Conservation (phyloP, 2,329 filamentous ascomycete genomes). For the Nothophoma quercina region DNA sequence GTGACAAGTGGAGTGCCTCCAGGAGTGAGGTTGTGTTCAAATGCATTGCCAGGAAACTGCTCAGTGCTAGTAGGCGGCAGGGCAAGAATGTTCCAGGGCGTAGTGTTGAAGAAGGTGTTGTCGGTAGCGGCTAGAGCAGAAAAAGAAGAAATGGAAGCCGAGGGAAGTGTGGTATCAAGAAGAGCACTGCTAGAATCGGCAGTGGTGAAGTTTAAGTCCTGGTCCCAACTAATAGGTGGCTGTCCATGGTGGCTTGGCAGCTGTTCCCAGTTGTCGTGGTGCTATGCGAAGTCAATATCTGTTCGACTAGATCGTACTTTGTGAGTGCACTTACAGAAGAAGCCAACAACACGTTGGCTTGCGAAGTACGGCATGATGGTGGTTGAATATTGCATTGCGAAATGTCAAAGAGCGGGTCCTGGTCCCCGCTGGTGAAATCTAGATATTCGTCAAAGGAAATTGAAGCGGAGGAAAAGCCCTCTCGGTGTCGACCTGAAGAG, state of each 20-base stretch:
- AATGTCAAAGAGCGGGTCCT: constrained; percentile 44
- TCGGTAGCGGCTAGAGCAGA: constrained; percentile 26
- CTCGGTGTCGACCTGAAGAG: constrained; percentile 43
- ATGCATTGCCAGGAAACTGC: constrained; percentile 32
- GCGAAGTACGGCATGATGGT: constrained; percentile 31
- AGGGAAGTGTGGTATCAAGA: constrained; percentile 29
- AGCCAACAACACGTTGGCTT: constrained; percentile 27
- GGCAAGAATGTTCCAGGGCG: constrained; percentile 37
- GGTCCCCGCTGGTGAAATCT: constrained; percentile 46
- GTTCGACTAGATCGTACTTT: neutral
- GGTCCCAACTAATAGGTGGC: constrained; percentile 39
- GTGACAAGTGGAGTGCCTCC: constrained; percentile 20
- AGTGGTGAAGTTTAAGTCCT: constrained; percentile 34
- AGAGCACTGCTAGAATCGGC: constrained; percentile 29
- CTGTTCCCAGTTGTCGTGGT: constrained; percentile 30
- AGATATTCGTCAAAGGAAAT: constrained; percentile 49
- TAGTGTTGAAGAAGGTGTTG: constrained; percentile 28
- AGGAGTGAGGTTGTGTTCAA: constrained; percentile 24
- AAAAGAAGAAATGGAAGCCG: constrained; percentile 35
- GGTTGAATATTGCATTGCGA: constrained; percentile 40
- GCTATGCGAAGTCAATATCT: constrained; percentile 11
- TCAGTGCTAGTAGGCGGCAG: constrained; percentile 23
- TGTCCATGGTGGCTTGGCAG: constrained; percentile 36
- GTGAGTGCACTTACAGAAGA: constrained; percentile 26
- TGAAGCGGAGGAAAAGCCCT: constrained; percentile 42